Base-by-base conservation (phyloP, 139 green algal species). In the Penium margaritaceum region DNA sequence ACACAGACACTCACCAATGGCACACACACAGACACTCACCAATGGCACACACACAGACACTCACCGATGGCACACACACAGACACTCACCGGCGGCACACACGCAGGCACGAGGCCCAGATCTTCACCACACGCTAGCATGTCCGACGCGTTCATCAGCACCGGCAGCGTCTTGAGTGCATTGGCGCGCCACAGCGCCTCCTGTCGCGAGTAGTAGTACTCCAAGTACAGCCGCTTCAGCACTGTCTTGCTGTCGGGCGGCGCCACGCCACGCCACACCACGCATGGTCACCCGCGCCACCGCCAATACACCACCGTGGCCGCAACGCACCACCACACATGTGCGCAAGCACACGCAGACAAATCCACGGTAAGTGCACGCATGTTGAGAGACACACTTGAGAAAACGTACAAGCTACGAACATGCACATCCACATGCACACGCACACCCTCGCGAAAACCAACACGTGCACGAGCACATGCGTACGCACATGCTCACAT, bases 41-140 rank as follows among this genome's bases (percentile, higher is more conserved):
- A n/a, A n/a, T n/a, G n/a, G n/a, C n/a, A n/a, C n/a, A n/a, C n/a
- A n/a, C n/a, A n/a, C n/a, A 9, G 60, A n/a, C n/a, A n/a, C n/a
- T n/a, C n/a, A n/a, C n/a, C n/a, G n/a, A n/a, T n/a, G n/a, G n/a
- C n/a, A n/a, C n/a, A n/a, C n/a, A n/a, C n/a, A n/a, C n/a, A 9
- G 60, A 19, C 17, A 67, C 72, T 32, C 78, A 95, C 83, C 14
- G 90, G 89, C 44, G 89, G 91, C 67, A 98, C 89, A 78, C 91
- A 97, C 7, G 81, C 66, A 0, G 93, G 92, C 27, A 97, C 86
- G 70, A 97, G 89, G 24, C 92, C 92, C 62, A 97, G 81, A 69
- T 97, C 92, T 85, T 97, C 92, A 0, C 91, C 93, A 80, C 90
- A 98, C 44, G 97, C 88, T 38, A 98, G 87, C 92, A 97, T 98